Evolutionary conservation across 148 eudicot genomes (phyloP).

Genomic region (Suaeda aralocaspica): DNA sequence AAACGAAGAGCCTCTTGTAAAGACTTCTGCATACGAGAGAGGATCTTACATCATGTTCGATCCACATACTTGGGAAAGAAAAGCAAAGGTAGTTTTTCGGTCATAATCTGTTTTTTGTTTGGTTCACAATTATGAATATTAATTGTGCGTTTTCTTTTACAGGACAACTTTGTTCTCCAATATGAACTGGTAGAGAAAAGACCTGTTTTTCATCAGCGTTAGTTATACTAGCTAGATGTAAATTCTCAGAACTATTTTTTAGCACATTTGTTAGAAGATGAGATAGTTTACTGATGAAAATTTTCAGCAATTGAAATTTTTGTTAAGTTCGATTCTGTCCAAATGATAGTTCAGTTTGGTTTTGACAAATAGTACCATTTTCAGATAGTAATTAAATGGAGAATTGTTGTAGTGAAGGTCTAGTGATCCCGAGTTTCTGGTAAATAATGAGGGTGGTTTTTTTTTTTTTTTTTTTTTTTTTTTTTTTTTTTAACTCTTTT

Average conservation of each 20-base stretch:
- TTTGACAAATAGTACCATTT: not conserved
- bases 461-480: no score
- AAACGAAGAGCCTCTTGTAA: conserved; percentile 52
- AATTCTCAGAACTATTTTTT: conserved; percentile 19
- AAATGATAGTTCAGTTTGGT: not conserved
- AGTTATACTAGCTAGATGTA: conserved; percentile 20
- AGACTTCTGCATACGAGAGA: conserved; percentile 55
- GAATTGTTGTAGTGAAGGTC: not conserved
- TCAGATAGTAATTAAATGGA: conserved; percentile 1
- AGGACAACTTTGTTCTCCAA: conserved; percentile 66
- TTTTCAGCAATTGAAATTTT: conserved; percentile 4
- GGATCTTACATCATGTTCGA: conserved; percentile 64
- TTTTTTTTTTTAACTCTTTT: no score
- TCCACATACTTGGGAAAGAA: conserved; percentile 60
- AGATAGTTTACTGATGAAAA: conserved; percentile 15
- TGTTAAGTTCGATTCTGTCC: not conserved
- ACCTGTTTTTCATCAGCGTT: conserved; percentile 35
- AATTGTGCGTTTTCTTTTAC: conserved; percentile 18
- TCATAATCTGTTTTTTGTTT: not conserved
- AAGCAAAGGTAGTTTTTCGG: conserved; percentile 41
- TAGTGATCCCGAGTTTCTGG: no score
- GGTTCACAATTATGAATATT: not conserved
- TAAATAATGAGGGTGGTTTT: no score
- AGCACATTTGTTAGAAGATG: conserved; percentile 5
- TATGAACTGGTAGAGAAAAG: conserved; percentile 62